phyloP scores from a whole-genome alignment of 208 protist species.

The Phytomonas sp. region DNA sequence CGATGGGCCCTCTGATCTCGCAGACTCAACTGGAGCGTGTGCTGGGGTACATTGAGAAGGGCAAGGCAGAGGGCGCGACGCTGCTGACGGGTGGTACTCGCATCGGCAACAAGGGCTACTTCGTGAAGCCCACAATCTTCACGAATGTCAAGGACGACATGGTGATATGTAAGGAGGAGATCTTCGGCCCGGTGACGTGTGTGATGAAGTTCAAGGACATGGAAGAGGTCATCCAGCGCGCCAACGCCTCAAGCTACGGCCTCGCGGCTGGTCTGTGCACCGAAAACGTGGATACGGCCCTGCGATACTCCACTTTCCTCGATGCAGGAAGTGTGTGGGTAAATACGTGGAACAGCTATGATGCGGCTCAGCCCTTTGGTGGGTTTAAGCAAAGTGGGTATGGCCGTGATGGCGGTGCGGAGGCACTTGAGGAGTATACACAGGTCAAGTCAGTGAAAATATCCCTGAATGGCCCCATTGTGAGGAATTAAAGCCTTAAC shows the following conservation, averaged over 20 bases:
- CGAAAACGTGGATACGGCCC: slow-evolving; percentile 52
- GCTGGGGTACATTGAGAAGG: slow-evolving; percentile 62
- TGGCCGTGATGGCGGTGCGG: slow-evolving; percentile 70
- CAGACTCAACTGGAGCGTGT: slow-evolving; percentile 67
- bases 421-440: slow-evolving; percentile 65
- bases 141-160: slow-evolving; percentile 60
- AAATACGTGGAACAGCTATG: slow-evolving; percentile 84
- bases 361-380: slow-evolving; percentile 62
- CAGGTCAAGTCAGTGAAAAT: slow-evolving; percentile 64
- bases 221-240: slow-evolving; percentile 69
- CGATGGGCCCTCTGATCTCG: slow-evolving; percentile 66
- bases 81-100: slow-evolving; percentile 50
- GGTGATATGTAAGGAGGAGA: slow-evolving; percentile 77
- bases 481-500: slow-evolving; percentile 33
- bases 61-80: slow-evolving; percentile 66
- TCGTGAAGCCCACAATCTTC: slow-evolving; percentile 82
- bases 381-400: slow-evolving; percentile 86
- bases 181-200: slow-evolving; percentile 85
- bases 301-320: slow-evolving; percentile 38
- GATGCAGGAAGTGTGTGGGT: slow-evolving; percentile 85
- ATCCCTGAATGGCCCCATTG: slow-evolving; percentile 38
- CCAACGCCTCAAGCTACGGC: slow-evolving; percentile 76
- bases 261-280: slow-evolving; percentile 83
- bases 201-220: slow-evolving; percentile 78
- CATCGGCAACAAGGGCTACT: slow-evolving; percentile 61